Percentiles rank a stretch among this genome's conserved stretches.
Conservation (phyloP, 1,284 basidiomycete species). For the Cutaneotrichosporon curvatum region DNA sequence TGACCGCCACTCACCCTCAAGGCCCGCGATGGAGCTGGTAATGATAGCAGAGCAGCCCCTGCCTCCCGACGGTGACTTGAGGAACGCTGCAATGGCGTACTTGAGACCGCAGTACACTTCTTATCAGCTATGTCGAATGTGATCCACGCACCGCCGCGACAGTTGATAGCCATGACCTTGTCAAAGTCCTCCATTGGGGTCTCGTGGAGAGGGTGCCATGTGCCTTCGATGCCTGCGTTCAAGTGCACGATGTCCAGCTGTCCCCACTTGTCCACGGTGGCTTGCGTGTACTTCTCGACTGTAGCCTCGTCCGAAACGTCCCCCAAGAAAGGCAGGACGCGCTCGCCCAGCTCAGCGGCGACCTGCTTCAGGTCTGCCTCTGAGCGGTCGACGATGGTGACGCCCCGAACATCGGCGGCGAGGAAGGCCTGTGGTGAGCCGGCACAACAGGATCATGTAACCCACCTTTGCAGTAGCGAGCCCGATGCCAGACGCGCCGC, state of each 20-base stretch:
- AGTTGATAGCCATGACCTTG: constrained; percentile 16
- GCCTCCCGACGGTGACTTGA: constrained; percentile 16
- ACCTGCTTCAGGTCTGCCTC: neutral
- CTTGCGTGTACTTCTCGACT: constrained; percentile 5
- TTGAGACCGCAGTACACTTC: constrained; percentile 26
- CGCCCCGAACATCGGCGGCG: constrained; percentile 11
- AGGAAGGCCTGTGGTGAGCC: constrained; percentile 8
- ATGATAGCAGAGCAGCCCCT: constrained; percentile 25
- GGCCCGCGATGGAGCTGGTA: constrained; percentile 23
- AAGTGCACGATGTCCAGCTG: constrained; percentile 16
- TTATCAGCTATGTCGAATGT: neutral
- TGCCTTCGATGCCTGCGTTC: constrained; percentile 17
- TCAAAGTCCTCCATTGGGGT: constrained; percentile 14
- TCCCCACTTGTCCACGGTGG: constrained; percentile 15
- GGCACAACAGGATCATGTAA: no score
- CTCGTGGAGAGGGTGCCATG: constrained; percentile 9
- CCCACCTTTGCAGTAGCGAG: constrained; percentile 7
- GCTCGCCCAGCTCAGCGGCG: neutral
- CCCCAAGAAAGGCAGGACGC: constrained; percentile 6
- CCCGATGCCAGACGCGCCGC: constrained; percentile 21
- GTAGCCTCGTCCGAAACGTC: constrained; percentile 14
- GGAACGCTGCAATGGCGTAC: constrained; percentile 19
- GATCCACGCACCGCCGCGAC: constrained; percentile 12
- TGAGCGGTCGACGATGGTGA: constrained; percentile 18
- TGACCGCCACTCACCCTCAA: constrained; percentile 12